A percentile compares a stretch with the other conserved stretches of the same genome.
Conservation (phyloP, 2,329 filamentous ascomycete species). For the Nannizziopsis arthrosporioides region DNA sequence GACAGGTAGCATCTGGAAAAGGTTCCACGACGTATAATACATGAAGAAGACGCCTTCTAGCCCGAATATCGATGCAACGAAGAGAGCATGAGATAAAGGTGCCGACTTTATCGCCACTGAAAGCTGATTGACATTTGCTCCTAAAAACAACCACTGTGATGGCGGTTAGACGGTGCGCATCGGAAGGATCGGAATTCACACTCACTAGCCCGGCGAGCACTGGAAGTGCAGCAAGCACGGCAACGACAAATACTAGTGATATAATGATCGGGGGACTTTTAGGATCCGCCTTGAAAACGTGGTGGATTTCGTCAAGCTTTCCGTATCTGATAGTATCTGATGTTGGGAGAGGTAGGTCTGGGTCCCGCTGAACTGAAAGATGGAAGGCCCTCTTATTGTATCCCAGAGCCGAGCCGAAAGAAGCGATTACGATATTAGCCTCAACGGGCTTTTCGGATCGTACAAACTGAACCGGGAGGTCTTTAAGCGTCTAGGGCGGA, state of each 20-base stretch:
- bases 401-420: slow-evolving; percentile 63
- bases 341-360: slow-evolving; percentile 47
- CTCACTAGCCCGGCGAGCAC: slow-evolving; percentile 59
- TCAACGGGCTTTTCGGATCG: slow-evolving; percentile 54
- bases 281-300: slow-evolving; percentile 73
- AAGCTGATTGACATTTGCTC: slow-evolving; percentile 71
- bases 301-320: slow-evolving; percentile 72
- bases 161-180: not conserved
- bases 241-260: slow-evolving; percentile 62
- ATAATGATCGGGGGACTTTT: slow-evolving; percentile 70
- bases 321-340: slow-evolving; percentile 70
- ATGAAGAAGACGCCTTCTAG: slow-evolving; percentile 90
- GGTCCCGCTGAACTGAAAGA: slow-evolving; percentile 53
- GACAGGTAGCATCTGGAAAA: slow-evolving; percentile 77
- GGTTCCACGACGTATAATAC: slow-evolving; percentile 84
- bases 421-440: slow-evolving; percentile 74
- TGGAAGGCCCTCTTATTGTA: slow-evolving; percentile 62
- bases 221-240: slow-evolving; percentile 63
- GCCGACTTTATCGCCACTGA: slow-evolving; percentile 61
- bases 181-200: slow-evolving; percentile 11
- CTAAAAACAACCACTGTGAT: slow-evolving; percentile 63
- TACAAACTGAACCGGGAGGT: slow-evolving; percentile 75
- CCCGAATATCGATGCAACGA: slow-evolving; percentile 73
- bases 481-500: slow-evolving; percentile 62
- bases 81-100: slow-evolving; percentile 69